Percentiles rank a stretch among this genome's conserved stretches.
Evolutionary conservation across 768 basidiomycete species (phyloP).

Genomic region (Amanita rimosa): DNA sequence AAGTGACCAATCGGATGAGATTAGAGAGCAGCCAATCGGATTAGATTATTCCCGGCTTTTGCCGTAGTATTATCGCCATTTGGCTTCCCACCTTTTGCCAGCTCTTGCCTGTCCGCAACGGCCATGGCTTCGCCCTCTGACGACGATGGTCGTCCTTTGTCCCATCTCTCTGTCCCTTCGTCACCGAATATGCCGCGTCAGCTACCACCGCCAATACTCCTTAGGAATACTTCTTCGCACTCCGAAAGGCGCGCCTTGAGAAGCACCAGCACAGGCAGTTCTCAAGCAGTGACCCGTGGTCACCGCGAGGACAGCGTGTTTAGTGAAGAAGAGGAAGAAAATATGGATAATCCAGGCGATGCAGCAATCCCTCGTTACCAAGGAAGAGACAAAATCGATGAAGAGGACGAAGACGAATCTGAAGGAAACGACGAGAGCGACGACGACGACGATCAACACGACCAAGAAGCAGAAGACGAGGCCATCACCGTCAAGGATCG

Average conservation of each 20-base stretch:
- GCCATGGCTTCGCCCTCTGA: conserved; percentile 27
- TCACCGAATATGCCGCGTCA: conserved; percentile 38
- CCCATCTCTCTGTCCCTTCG: conserved; percentile 37
- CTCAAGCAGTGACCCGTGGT: conserved; percentile 33
- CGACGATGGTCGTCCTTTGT: conserved; percentile 17
- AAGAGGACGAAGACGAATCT: conserved; percentile 14
- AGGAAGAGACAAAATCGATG: conserved; percentile 34
- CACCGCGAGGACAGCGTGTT: conserved; percentile 35
- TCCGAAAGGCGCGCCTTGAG: conserved; percentile 36
- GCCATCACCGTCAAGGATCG: conserved; percentile 90
- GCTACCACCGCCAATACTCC: conserved; percentile 27
- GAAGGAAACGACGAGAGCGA: conserved; percentile 13
- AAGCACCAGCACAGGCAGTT: conserved; percentile 55
- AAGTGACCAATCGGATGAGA: conserved; percentile 29
- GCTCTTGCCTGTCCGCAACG: conserved; percentile 13
- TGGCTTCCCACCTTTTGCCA: conserved; percentile 19
- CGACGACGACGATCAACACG: conserved; percentile 22
- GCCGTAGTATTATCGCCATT: conserved; percentile 18
- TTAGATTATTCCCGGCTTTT: conserved; percentile 14
- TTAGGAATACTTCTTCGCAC: conserved; percentile 40
- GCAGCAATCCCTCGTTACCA: conserved; percentile 15
- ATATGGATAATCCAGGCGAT: conserved; percentile 23
- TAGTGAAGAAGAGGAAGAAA: conserved; percentile 49
- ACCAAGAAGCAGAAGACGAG: conserved; percentile 46
- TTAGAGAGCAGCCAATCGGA: not conserved